Evolutionary conservation across 225 moss, liverwort and hornwort genomes (phyloP), one percentile per base, ranked within the genome.

Genomic region (Physcomitrellopsis africana): DNA sequence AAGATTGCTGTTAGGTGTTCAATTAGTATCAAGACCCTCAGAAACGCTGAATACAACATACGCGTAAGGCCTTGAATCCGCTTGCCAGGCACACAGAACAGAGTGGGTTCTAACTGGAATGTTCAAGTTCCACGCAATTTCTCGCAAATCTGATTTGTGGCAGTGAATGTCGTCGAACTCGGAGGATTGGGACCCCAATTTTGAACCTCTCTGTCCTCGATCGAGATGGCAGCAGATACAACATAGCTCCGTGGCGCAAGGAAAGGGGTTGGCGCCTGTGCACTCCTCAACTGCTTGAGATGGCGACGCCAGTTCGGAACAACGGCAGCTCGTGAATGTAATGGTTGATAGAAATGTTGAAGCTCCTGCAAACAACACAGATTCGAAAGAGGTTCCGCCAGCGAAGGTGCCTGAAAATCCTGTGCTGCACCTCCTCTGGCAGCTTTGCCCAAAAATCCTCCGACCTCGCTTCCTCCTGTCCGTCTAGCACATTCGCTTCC

Each of bases 391-490:
- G 60, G 26, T 26, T 72, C 69, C 84, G 72, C 77, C 84, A 84
- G 11, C 84, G 80, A 41, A 80, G 69, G 20, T 49, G 69, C 37
- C 41, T 63, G 58, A 84, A 84, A 64, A 84, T 80, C 42, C 20
- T 80, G 46, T 65, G 47, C 11, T 84, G 84, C 37, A 84, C 77
- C 42, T 84, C 84, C 8, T 80, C 80, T 3, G 80, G 84, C 77
- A 84, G 65, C 69, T 84, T 84, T 10, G 80, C 73, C 84, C 80
- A 84, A 69, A 73, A 69, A 69, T 84, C 80, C 54, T 77, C 73
- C 76, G 11, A 19, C 76, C n/a, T 22, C 45, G 0, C 15, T 27
- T 48, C 8, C 14, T 76, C 54, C 44, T 63, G 60, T 12, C 5
- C 43, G 19, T 75, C 74, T 16, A 51, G 8, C 46, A 0, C 46